These are phyloP conservation scores for slime mould (Dictyostelium discoideum) DNA, from an alignment of 78 protist species.

Conservation along the genomic window DNA sequence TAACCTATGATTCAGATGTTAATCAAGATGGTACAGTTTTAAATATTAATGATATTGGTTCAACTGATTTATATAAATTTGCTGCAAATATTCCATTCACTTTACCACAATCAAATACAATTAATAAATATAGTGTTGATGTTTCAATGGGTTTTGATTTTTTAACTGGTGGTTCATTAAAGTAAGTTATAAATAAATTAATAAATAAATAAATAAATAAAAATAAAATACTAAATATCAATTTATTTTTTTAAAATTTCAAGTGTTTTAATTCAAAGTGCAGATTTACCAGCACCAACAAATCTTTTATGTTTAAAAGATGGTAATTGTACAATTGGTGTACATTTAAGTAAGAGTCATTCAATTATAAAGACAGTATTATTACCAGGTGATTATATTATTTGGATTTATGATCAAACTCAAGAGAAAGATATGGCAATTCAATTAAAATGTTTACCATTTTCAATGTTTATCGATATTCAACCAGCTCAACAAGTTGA, in stretches of 20 bases:
- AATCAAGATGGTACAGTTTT: slow-evolving; percentile 4
- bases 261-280: slow-evolving; percentile 9
- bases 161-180: slow-evolving; percentile 68
- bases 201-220: not conserved
- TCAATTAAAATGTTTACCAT: slow-evolving; percentile 18
- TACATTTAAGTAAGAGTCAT: slow-evolving; percentile 29
- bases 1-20: slow-evolving; percentile 55
- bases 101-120: not conserved
- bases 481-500: slow-evolving; percentile 46
- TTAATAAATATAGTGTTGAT: slow-evolving; percentile 59
- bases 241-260: too few species aligned
- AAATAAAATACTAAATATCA: not conserved
- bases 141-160: slow-evolving; percentile 53
- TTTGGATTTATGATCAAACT: slow-evolving; percentile 49
- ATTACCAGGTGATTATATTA: slow-evolving; percentile 37
- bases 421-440: slow-evolving; percentile 24
- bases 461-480: slow-evolving; percentile 41
- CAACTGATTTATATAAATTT: not conserved
- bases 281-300: not conserved
- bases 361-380: slow-evolving; percentile 25
- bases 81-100: not conserved
- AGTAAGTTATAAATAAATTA: not conserved
- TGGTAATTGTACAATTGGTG: slow-evolving; percentile 59
- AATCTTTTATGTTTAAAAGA: slow-evolving; percentile 16
- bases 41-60: not conserved